Evolutionary conservation across 108 stramenopile genomes (phyloP).

Genomic region (Cyclostephanos tholiformis): DNA sequence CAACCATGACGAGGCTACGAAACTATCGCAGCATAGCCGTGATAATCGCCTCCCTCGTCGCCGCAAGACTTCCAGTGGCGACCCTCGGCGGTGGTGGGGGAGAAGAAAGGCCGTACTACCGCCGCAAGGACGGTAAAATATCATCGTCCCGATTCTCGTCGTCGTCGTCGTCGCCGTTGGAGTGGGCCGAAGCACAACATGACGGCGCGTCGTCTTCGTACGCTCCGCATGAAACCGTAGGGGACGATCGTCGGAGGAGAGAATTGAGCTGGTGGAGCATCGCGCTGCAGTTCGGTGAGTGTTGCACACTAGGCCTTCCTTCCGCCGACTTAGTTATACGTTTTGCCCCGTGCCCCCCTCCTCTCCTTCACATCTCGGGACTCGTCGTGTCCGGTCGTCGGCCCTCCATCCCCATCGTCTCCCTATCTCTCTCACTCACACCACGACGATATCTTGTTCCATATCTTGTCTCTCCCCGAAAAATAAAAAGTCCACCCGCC

Average conservation of each 20-base stretch:
- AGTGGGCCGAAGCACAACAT: neutral
- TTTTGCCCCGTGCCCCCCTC: too few species aligned
- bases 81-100: neutral
- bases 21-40: conserved; percentile 3
- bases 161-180: conserved; percentile 4
- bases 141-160: neutral
- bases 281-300: conserved; percentile 36
- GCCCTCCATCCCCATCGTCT: neutral
- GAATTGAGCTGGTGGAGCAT: conserved; percentile 52
- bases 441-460: neutral
- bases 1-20: conserved; percentile 4
- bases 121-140: neutral
- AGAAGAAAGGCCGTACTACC: neutral
- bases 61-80: neutral
- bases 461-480: neutral
- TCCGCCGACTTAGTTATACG: too few species aligned
- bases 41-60: conserved; percentile 6
- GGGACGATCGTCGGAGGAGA: conserved; percentile 14
- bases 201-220: neutral
- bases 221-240: neutral
- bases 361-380: too few species aligned
- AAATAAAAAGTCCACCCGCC: conserved; percentile 28
- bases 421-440: too few species aligned
- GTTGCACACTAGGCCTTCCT: too few species aligned
- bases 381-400: neutral